Base-by-base conservation (phyloP, 192 early-diverging fungal genomes). In the Coemansia sp. region DNA sequence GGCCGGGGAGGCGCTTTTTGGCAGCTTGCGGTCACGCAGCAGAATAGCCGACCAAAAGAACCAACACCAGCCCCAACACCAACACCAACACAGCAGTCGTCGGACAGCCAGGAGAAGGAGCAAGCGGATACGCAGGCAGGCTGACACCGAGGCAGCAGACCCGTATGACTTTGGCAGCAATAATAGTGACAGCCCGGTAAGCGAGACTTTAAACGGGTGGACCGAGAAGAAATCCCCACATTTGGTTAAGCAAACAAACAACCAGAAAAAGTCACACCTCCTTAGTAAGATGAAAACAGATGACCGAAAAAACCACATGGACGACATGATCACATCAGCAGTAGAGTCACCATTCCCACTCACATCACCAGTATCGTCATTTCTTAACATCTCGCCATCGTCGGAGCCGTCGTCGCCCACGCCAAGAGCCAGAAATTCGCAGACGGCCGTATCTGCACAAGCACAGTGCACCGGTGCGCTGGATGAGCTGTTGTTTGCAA, bases 401-500 rank as follows among this genome's bases (percentile, higher is more conserved):
- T 40, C 57, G 16, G 51, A 8, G 6, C 20, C 20, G 14, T 25
- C 51, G 4, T 54, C 51, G 7, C 51, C 51, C 51, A 54, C 51
- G 22, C 51, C 20, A 32, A 32, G 32, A 4, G 32, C 1, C 32
- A 32, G 32, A 32, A 32, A 32, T 32, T 3, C 46, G n/a, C 46
- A 11, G 11, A 11, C 46, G 2, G 11, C n/a, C 4, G 39, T 38
- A 3, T 48, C 50, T 3, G 59, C 65, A 3, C 8, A 62, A 17
- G 44, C 20, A 14, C 65, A 71, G 51, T 77, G 79, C 38, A 37
- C 72, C 25, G 62, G 16, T 2, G 75, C 74, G 12, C 63, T 83
- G 7, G 74, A 76, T 58, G 80, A 83, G 45, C 58, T 83, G 44
- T 39, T 83, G 32, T 83, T 83, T 63, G 68, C 68, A 4, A 73